A percentile compares a stretch with the other conserved stretches of the same genome.
Conservation (phyloP, 345 rosid species). For the Citrus mangshanensis region DNA sequence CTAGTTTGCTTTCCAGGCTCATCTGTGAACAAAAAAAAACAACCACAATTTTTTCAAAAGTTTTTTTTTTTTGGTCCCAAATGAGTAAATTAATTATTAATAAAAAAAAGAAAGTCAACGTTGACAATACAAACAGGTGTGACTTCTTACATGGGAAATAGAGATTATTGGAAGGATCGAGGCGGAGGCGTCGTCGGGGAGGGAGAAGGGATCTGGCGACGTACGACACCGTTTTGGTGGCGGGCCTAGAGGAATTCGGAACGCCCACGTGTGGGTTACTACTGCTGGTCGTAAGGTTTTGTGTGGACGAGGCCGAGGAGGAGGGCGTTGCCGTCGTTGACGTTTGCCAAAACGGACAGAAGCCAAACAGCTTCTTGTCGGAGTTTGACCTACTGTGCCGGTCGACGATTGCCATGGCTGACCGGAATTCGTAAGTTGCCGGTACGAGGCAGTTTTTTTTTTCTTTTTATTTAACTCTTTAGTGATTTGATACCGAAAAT, state of each 20-base stretch:
- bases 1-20: constrained; percentile 90
- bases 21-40: constrained; percentile 38
- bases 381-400: constrained; percentile 32
- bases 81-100: not conserved
- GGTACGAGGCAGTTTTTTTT: not conserved
- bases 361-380: constrained; percentile 49
- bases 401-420: constrained; percentile 57
- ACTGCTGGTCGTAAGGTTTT: constrained; percentile 39
- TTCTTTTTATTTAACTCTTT: no score
- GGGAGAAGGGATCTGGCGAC: constrained; percentile 90
- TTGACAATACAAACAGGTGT: not conserved
- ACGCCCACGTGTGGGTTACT: constrained; percentile 30
- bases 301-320: constrained; percentile 63
- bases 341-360: constrained; percentile 82
- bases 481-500: not conserved
- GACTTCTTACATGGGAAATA: constrained; percentile 72
- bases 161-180: constrained; percentile 76
- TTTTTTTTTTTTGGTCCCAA: not conserved
- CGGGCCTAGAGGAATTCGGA: constrained; percentile 31
- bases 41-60: not conserved
- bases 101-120: constrained; percentile 28
- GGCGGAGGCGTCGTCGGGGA: constrained; percentile 80
- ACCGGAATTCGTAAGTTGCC: not conserved
- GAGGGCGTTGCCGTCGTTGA: constrained; percentile 23
- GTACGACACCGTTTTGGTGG: constrained; percentile 57